Evolutionary conservation across 2,329 filamentous ascomycete genomes (phyloP).

Genomic region (Xylariaceae sp.): DNA sequence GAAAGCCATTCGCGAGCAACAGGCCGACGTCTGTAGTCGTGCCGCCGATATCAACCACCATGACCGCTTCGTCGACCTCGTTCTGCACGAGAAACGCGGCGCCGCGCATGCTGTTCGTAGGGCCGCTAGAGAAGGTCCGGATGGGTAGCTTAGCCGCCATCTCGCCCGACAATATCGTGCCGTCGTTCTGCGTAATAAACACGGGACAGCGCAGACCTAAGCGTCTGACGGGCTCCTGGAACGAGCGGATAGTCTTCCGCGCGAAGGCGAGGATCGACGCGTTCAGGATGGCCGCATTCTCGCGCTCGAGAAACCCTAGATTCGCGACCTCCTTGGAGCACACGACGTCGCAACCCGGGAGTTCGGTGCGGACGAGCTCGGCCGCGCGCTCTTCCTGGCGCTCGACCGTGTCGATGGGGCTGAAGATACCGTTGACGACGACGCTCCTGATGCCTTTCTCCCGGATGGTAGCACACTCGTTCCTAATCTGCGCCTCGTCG

Average conservation of each 20-base stretch:
- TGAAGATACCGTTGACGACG: constrained; percentile 59
- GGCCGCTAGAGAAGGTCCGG: constrained; percentile 66
- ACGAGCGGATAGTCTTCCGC: constrained; percentile 61
- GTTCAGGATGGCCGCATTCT: constrained; percentile 71
- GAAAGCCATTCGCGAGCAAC: constrained; percentile 66
- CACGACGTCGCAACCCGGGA: constrained; percentile 54
- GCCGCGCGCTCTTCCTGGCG: constrained; percentile 57
- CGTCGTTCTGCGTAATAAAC: constrained; percentile 70
- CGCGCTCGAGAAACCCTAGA: constrained; percentile 64
- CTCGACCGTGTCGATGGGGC: constrained; percentile 57
- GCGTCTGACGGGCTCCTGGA: constrained; percentile 57
- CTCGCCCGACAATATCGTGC: constrained; percentile 62
- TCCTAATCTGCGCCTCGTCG: constrained; percentile 49
- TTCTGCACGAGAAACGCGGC: constrained; percentile 63
- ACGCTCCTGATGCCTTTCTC: constrained; percentile 54
- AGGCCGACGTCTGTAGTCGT: constrained; percentile 71
- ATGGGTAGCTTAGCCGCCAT: constrained; percentile 64
- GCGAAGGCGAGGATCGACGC: constrained; percentile 67
- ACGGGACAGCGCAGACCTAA: constrained; percentile 60
- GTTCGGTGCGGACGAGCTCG: constrained; percentile 48
- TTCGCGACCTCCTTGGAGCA: constrained; percentile 60
- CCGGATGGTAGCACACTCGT: constrained; percentile 48
- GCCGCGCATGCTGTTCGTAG: constrained; percentile 69
- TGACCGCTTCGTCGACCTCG: constrained; percentile 47
- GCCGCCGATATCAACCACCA: constrained; percentile 72